phyloP scores from a whole-genome alignment of 331 rosid genomes.

The Quercus phellos region DNA sequence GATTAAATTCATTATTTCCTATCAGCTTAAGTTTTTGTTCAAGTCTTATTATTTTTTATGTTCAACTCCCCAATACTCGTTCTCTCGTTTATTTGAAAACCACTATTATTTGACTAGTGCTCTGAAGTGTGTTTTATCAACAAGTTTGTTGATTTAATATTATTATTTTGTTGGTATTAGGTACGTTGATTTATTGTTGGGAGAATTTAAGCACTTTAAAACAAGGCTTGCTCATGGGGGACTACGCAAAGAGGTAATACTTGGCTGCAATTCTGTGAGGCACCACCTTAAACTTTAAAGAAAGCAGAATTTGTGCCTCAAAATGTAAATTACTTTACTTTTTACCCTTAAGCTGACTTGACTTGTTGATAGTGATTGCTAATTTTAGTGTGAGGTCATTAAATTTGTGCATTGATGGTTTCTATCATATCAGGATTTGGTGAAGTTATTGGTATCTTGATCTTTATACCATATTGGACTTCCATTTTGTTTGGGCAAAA shows the following conservation, averaged over 20 bases:
- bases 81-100: neutral
- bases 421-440: neutral
- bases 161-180: conserved; percentile 8
- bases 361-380: neutral
- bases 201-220: conserved; percentile 96
- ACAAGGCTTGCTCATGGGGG: conserved; percentile 89
- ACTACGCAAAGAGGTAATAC: conserved; percentile 82
- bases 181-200: conserved; percentile 91
- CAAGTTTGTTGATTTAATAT: conserved; percentile 73
- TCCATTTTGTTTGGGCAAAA: neutral
- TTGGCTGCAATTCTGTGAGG: neutral
- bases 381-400: neutral
- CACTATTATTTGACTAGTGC: neutral
- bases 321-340: neutral
- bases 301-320: neutral
- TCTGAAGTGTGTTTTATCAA: conserved; percentile 38
- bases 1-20: neutral
- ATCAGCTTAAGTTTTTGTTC: neutral
- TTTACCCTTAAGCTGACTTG: neutral
- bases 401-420: neutral
- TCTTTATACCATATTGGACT: neutral
- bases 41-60: neutral
- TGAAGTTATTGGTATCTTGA: neutral
- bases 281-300: neutral
- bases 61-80: neutral